Base-by-base conservation (phyloP, 1,284 basidiomycete species). In the Pterulicium gracile region DNA sequence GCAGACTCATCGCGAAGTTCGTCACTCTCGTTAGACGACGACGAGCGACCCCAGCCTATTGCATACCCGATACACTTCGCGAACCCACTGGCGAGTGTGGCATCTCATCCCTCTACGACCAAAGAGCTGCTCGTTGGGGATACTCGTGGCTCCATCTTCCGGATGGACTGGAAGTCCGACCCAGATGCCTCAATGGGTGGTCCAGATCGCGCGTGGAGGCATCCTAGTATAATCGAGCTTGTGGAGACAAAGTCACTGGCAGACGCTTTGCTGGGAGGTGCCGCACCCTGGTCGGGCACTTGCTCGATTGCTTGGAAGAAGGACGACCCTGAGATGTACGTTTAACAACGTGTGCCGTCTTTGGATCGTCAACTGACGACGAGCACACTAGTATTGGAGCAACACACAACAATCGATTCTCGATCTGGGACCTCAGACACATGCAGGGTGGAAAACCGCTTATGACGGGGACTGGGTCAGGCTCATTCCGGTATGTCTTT, bases 81-180 rank as follows among this genome's bases (percentile, higher is more conserved):
- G 1, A 75, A 83, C 56, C 76, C 85, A 12, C 68, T 89, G 43
- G 72, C 69, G 32, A 68, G 79, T 21, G 77, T 89, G 52, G 67
- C 69, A 55, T 72, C 81, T n/a, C 87, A 89, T 55, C 75, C 81
- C 3, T 68, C 69, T 7, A 81, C 79, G 21, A 76, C 76, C 67
- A 86, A 82, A 58, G 82, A 86, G 53, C 76, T 88, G 54, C 68
- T 89, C 21, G 77, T 88, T 45, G 73, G 84, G 1, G 86, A 89
- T 61, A 72, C 69, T 47, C 73, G 72, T 35, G 86, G 86, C 18
- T 79, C 77, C 17, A 67, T 88, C 39, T 86, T 79, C 58, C 60
- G 88, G 42, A 77, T 78, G 13, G 84, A 89, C 62, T 88, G 87
- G 87, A 75, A 81, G 45, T 73, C 78, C 13, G 81, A 86, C 55